A percentile compares a stretch with the other conserved stretches of the same genome.
Conservation (phyloP, 2,329 filamentous ascomycete genomes). For the Paraphaeosphaeria minitans region DNA sequence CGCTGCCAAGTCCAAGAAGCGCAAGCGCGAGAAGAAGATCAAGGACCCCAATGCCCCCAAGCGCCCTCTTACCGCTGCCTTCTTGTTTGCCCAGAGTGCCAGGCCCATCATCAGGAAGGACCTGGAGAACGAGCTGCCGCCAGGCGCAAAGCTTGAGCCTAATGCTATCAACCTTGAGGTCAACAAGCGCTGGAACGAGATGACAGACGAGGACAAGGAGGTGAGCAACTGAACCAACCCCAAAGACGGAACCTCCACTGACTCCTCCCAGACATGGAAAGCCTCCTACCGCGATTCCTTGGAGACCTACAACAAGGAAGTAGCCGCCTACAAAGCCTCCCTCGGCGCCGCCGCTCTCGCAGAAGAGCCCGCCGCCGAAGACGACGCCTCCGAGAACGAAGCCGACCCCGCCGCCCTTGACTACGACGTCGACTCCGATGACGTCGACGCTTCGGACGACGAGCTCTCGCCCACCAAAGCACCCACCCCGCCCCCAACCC, state of each 20-base stretch:
- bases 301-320: conserved; percentile 60
- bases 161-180: conserved; percentile 88
- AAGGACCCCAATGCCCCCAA: conserved; percentile 91
- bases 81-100: conserved; percentile 90
- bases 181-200: conserved; percentile 81
- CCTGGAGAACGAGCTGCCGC: conserved; percentile 46
- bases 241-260: neutral
- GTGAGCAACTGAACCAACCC: conserved; percentile 45
- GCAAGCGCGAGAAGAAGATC: conserved; percentile 81
- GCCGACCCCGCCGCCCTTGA: conserved; percentile 42
- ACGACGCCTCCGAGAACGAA: conserved; percentile 46
- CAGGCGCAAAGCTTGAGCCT: conserved; percentile 76
- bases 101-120: conserved; percentile 81
- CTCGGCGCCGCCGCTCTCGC: conserved; percentile 42
- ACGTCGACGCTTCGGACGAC: conserved; percentile 40
- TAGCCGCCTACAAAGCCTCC: conserved; percentile 61
- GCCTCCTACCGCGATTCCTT: conserved; percentile 60
- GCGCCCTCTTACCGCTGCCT: conserved; percentile 91
- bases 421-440: conserved; percentile 51
- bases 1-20: conserved; percentile 57
- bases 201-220: conserved; percentile 74
- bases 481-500: conserved; percentile 37
- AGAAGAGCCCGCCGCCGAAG: conserved; percentile 50
- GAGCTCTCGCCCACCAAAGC: conserved; percentile 42
- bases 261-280: conserved; percentile 38